Evolutionary conservation across 495 filamentous ascomycete genomes (phyloP), one percentile per base, ranked within the genome.

Genomic region (Podospora pseudocomata): DNA sequence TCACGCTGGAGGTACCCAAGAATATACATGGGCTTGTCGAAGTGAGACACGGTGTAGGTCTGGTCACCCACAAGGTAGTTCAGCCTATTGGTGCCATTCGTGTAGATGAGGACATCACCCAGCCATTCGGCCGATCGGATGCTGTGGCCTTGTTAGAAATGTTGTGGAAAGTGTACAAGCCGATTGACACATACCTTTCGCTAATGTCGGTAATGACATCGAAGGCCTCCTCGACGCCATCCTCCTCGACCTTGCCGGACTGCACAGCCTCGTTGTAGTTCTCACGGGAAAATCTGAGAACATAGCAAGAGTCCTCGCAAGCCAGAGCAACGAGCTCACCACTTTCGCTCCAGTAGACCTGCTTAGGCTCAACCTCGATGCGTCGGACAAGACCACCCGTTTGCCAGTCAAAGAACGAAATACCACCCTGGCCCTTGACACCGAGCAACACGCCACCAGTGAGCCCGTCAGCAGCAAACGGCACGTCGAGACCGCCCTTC

Each of bases 1-100:
- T 99, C 96, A 28, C 95, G 90, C 68, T 94, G 92, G 60, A 99
- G 89, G 76, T 98, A 99, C 60, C 94, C 95, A 5, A 99, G 87
- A 57, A 96, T 84, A 78, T 98, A 99, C 90, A 94, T 93, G 18
- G 92, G 88, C 74, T 92, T 87, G 79, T 99, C 95, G 73, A 97
- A 97, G 80, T 98, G 94, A 54, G 93, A 92, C 74, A 99, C 91
- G n/a, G 95, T 97, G 85, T 98, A 97, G 32, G 93, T 96, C 80
- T 97, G 93, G 79, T 98, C 95, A 63, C 95, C 96, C 44, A 99
- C 95, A 23, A 99, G 88, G 79, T 98, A 97, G 84, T 98, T 99
- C 68, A 99, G 82, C 64, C 95, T 91, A 85, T 98, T 97, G 28
- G 94, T 97, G 72, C 87, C 89, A 83, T 93, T 98, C 30, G 95